Evolutionary conservation across 805 yeast genomes (phyloP).

Genomic region (Starmerella davenportii): DNA sequence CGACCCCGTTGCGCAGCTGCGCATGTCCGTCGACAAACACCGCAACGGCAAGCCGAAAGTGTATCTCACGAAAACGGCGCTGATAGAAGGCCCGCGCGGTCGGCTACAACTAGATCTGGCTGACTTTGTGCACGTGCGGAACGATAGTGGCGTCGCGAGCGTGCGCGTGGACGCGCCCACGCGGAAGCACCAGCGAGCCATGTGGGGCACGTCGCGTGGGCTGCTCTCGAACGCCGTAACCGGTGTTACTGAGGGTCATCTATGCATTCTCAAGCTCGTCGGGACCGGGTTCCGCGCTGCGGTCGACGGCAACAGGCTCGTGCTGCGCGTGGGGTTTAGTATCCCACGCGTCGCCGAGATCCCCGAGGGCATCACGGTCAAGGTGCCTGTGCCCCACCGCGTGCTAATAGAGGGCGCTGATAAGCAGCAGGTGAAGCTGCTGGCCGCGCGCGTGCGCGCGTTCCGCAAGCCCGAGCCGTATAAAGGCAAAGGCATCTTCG

Average conservation of each 20-base stretch:
- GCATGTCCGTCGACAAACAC: constrained; percentile 38
- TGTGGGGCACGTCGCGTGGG: constrained; percentile 92
- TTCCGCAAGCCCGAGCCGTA: constrained; percentile 95
- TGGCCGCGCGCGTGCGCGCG: constrained; percentile 74
- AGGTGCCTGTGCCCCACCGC: constrained; percentile 72
- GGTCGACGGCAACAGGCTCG: constrained; percentile 48
- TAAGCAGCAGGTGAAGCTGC: constrained; percentile 68
- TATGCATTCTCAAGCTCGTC: constrained; percentile 68
- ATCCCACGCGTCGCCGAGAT: constrained; percentile 56
- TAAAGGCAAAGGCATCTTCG: constrained; percentile 93
- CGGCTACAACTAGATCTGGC: constrained; percentile 46
- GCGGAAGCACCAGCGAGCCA: constrained; percentile 52
- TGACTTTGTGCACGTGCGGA: constrained; percentile 34
- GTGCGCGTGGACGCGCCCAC: constrained; percentile 42
- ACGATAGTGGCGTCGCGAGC: constrained; percentile 27
- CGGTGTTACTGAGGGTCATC: constrained; percentile 89
- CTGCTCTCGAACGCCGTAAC: constrained; percentile 55
- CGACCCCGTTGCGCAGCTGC: constrained; percentile 22
- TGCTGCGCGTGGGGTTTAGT: constrained; percentile 76
- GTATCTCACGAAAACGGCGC: constrained; percentile 38
- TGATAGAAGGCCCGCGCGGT: constrained; percentile 67
- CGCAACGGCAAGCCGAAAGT: constrained; percentile 50
- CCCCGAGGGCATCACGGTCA: constrained; percentile 59
- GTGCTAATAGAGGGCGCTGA: constrained; percentile 71
- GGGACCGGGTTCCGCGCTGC: constrained; percentile 95